Evolutionary conservation across 768 basidiomycete species (phyloP).

Genomic region (Boletus reticulatus): DNA sequence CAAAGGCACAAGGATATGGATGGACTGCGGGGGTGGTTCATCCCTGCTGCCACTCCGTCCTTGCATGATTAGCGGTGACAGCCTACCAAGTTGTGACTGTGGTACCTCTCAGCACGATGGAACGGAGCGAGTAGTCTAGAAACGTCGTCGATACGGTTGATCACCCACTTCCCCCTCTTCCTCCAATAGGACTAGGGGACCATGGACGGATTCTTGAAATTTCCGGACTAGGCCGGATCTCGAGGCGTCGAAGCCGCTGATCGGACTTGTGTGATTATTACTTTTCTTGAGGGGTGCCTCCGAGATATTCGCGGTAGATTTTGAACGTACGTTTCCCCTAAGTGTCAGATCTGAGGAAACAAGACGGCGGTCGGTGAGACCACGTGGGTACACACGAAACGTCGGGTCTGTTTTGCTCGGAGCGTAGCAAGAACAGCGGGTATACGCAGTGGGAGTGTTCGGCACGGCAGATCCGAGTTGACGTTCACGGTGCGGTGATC

Average conservation of each 20-base stretch:
- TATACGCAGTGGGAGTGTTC: no score
- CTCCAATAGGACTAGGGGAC: not conserved
- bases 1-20: not conserved
- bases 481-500: not conserved
- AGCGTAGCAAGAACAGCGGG: no score
- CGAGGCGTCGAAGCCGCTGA: constrained; percentile 17
- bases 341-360: constrained; percentile 6
- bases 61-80: not conserved
- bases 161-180: constrained; percentile 6
- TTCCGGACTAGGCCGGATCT: constrained; percentile 18
- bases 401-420: no score
- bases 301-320: constrained; percentile 22
- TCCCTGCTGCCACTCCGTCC: not conserved
- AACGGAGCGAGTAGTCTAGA: not conserved
- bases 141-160: constrained; percentile 2
- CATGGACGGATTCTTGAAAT: constrained; percentile 15
- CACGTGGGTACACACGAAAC: not conserved
- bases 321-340: not conserved
- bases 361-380: not conserved
- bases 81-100: not conserved
- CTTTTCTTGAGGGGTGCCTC: constrained; percentile 12
- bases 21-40: not conserved
- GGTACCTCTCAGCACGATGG: not conserved
- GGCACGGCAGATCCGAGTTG: not conserved
- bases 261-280: constrained; percentile 6